Conservation (phyloP, 352 stramenopile species). For the Phytophthora boehmeriae region DNA sequence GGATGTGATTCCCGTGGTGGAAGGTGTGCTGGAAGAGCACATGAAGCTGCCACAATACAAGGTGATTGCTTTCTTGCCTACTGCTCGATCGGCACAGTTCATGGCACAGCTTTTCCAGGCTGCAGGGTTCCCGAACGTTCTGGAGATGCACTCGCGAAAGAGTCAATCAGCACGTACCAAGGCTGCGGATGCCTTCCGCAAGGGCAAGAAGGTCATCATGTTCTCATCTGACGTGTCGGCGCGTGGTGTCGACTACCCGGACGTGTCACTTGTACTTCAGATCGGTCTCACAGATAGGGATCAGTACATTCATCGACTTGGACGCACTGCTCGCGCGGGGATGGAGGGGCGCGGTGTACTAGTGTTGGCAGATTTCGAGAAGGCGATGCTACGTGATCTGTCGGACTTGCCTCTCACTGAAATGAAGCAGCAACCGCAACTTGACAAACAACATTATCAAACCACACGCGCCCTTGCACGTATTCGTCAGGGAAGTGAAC, state of each 20-base stretch:
- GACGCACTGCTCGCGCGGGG: slow-evolving; percentile 91
- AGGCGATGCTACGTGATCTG: slow-evolving; percentile 71
- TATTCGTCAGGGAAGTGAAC: slow-evolving; percentile 44
- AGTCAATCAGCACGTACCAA: slow-evolving; percentile 91
- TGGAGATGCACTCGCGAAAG: slow-evolving; percentile 98
- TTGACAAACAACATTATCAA: slow-evolving; percentile 31
- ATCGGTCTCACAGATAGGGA: slow-evolving; percentile 86
- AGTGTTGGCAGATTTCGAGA: slow-evolving; percentile 89
- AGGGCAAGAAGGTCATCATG: slow-evolving; percentile 85
- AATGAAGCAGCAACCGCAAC: slow-evolving; percentile 26
- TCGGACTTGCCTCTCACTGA: slow-evolving; percentile 66
- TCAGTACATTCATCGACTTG: slow-evolving; percentile 96
- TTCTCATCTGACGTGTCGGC: slow-evolving; percentile 96
- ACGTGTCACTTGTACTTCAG: slow-evolving; percentile 91
- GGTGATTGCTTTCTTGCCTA: slow-evolving; percentile 95
- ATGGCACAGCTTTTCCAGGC: slow-evolving; percentile 90
- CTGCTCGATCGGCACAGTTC: slow-evolving; percentile 87
- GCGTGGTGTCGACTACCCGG: slow-evolving; percentile 95
- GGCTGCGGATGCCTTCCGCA: slow-evolving; percentile 89
- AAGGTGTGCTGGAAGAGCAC: slow-evolving; percentile 80
- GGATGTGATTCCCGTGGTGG: slow-evolving; percentile 74
- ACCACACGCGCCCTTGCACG: slow-evolving; percentile 40
- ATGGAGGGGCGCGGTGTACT: slow-evolving; percentile 86
- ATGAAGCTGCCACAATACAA: slow-evolving; percentile 88
- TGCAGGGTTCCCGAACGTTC: slow-evolving; percentile 70